These are phyloP conservation scores for Apophysomyces ossiformis DNA, from an alignment of 371 early-diverging fungal genomes.

Conservation along the genomic window DNA sequence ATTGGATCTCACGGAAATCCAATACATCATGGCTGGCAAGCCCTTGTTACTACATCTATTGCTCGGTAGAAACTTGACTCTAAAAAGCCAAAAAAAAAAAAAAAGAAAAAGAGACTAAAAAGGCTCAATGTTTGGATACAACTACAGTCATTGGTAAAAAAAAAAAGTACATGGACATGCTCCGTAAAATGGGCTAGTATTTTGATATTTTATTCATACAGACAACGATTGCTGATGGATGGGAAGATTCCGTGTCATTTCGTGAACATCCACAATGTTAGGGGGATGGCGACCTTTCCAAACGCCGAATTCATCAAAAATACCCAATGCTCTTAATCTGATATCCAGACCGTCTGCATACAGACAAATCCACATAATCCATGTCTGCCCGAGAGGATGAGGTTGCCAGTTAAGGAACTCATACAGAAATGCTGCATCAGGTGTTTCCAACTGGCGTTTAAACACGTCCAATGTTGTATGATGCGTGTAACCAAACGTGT, in stretches of 20 bases:
- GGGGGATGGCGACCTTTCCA: slow-evolving; percentile 9
- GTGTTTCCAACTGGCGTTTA: slow-evolving; percentile 20
- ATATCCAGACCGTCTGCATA: slow-evolving; percentile 48
- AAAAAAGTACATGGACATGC: neutral
- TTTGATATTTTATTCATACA: neutral
- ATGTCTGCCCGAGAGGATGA: slow-evolving; percentile 30
- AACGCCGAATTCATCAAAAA: slow-evolving; percentile 34
- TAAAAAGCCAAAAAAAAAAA: too few species aligned
- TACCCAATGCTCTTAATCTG: slow-evolving; percentile 34
- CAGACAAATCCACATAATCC: slow-evolving; percentile 37
- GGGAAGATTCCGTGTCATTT: slow-evolving; percentile 16
- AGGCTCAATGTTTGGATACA: too few species aligned
- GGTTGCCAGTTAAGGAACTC: slow-evolving; percentile 43
- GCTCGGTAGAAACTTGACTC: too few species aligned
- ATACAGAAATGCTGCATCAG: slow-evolving; percentile 26
- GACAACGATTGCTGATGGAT: slow-evolving; percentile 17
- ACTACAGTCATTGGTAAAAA: too few species aligned
- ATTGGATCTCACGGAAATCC: too few species aligned
- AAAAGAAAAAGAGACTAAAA: too few species aligned
- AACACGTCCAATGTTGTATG: slow-evolving; percentile 36
- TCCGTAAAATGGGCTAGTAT: neutral
- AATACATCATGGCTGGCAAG: too few species aligned
- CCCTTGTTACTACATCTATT: too few species aligned
- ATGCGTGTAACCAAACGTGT: slow-evolving; percentile 34
- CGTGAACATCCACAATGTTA: slow-evolving; percentile 16